Evolutionary conservation across 2,329 filamentous ascomycete genomes (phyloP).

Genomic region (Scedosporium apiospermum): DNA sequence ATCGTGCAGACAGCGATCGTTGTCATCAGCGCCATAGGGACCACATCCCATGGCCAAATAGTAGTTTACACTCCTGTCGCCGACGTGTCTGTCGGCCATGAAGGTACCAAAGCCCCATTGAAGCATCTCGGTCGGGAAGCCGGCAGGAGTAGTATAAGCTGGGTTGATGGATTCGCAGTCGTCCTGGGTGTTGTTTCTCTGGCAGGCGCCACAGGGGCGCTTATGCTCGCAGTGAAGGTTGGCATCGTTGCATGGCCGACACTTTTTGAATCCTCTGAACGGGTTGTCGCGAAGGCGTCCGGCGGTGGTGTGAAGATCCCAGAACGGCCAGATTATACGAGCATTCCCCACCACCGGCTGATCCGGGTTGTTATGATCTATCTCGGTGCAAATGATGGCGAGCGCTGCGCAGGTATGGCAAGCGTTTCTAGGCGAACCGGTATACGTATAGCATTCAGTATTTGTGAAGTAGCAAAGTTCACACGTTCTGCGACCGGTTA

Average conservation of each 20-base stretch:
- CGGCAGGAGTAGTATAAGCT: too few relatives aligned
- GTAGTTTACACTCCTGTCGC: conserved; percentile 15
- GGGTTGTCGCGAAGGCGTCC: neutral
- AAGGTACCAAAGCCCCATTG: conserved; percentile 11
- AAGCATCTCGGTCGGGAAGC: neutral
- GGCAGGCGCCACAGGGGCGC: conserved; percentile 27
- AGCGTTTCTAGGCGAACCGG: neutral
- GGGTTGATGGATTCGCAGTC: neutral
- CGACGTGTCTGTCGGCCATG: conserved; percentile 8
- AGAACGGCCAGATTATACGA: neutral
- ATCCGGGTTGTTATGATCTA: neutral
- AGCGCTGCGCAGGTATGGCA: conserved; percentile 9
- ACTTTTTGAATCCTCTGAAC: neutral
- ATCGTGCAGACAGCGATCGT: conserved; percentile 5
- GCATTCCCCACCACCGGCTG: too few relatives aligned
- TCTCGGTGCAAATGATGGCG: conserved; percentile 9
- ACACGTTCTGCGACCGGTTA: neutral
- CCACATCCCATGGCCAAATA: conserved; percentile 23
- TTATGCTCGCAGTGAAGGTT: conserved; percentile 21
- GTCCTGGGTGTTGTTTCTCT: neutral
- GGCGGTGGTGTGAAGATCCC: neutral
- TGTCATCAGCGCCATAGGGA: conserved; percentile 15
- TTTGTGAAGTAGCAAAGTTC: conserved; percentile 6
- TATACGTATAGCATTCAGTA: neutral
- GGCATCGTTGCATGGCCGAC: conserved; percentile 6